A percentile compares a stretch with the other conserved stretches of the same genome.
Evolutionary conservation across 2,329 filamentous ascomycete species (phyloP).

Genomic region (Juglanconis juglandina): DNA sequence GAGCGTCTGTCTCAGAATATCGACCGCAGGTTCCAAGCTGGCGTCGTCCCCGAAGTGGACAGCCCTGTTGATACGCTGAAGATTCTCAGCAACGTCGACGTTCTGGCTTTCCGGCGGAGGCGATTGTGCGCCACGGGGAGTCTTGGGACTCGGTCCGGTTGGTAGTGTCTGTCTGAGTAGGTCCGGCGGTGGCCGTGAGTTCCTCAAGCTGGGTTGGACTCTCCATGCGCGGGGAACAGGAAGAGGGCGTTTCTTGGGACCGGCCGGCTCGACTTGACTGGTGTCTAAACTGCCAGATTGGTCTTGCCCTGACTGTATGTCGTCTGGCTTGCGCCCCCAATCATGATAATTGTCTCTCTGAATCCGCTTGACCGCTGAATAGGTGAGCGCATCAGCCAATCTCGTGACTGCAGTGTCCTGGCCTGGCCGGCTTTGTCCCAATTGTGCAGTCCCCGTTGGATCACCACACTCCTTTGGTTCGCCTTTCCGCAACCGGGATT

Average conservation of each 20-base stretch:
- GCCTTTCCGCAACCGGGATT: neutral
- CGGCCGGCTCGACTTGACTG: neutral
- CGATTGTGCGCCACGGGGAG: neutral
- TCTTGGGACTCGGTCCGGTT: neutral
- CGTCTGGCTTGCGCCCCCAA: neutral
- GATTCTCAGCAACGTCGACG: slow-evolving; percentile 1
- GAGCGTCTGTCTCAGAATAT: neutral
- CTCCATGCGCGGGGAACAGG: neutral
- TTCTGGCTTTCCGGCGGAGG: neutral
- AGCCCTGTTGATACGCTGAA: slow-evolving; percentile 6
- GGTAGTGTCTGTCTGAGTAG: neutral
- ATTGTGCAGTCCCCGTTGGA: neutral
- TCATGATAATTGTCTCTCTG: neutral
- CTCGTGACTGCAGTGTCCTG: neutral
- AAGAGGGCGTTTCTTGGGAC: neutral
- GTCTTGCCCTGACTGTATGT: neutral
- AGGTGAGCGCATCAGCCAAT: neutral
- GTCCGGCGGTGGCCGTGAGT: neutral
- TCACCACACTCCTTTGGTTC: neutral
- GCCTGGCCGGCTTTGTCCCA: neutral
- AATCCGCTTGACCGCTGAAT: neutral
- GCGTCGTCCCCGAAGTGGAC: neutral
- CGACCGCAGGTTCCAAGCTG: neutral
- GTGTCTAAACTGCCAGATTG: neutral
- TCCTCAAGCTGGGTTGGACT: neutral